A percentile compares a stretch with the other conserved stretches of the same genome.
Evolutionary conservation across 1,284 basidiomycete species (phyloP).

Genomic region (Thecaphora thlaspeos): DNA sequence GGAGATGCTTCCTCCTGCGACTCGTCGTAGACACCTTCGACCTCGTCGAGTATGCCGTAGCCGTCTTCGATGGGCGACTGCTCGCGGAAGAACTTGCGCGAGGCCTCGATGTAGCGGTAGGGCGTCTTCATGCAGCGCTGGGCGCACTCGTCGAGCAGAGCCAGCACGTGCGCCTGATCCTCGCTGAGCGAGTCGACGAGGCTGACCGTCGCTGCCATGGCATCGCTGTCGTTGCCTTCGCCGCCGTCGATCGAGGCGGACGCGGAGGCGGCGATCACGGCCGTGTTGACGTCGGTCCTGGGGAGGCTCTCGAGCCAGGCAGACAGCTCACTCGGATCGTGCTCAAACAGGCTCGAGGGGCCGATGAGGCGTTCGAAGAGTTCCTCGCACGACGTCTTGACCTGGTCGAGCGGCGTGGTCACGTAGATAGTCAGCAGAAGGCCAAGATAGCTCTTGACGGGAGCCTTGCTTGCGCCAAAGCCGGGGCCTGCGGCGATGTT

Average conservation of each 20-base stretch:
- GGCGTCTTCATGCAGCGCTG: conserved; percentile 81
- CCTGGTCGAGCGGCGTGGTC: conserved; percentile 20
- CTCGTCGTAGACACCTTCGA: no score
- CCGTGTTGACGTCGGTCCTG: conserved; percentile 61
- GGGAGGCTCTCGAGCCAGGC: conserved; percentile 70
- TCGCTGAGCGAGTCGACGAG: conserved; percentile 60
- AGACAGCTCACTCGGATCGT: conserved; percentile 70
- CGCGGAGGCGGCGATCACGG: conserved; percentile 1
- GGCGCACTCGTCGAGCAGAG: conserved; percentile 82
- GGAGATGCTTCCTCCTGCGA: conserved; percentile 30
- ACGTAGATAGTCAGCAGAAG: conserved; percentile 31
- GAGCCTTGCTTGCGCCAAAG: conserved; percentile 23
- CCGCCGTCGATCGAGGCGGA: conserved; percentile 44
- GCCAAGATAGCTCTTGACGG: conserved; percentile 28
- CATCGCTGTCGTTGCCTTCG: no score
- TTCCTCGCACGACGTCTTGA: conserved; percentile 24
- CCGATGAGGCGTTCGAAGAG: conserved; percentile 60
- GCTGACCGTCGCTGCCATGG: neutral
- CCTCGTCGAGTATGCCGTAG: no score
- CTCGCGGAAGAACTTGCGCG: conserved; percentile 55
- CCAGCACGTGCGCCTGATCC: conserved; percentile 66
- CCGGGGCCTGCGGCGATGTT: conserved; percentile 64
- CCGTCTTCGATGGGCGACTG: neutral
- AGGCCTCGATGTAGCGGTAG: conserved; percentile 80
- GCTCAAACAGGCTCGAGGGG: conserved; percentile 76